Evolutionary conservation across 2,329 filamentous ascomycete genomes (phyloP).

Genomic region (Aspergillus luchuensis): DNA sequence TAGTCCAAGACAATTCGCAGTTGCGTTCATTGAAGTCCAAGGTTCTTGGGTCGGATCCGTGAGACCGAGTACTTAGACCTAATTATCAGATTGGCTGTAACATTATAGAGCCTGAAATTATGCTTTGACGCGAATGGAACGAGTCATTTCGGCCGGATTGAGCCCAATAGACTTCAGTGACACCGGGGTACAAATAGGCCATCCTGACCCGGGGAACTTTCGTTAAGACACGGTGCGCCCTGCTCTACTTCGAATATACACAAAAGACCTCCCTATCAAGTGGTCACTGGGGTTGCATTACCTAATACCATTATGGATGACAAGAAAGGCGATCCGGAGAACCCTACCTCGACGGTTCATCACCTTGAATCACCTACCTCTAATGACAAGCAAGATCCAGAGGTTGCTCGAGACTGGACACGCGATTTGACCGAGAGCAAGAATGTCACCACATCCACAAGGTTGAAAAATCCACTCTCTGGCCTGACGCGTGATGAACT

Average conservation of each 20-base stretch:
- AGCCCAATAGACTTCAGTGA: background rate
- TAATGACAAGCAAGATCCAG: background rate
- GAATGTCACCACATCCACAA: background rate
- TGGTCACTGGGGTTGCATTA: rapidly evolving
- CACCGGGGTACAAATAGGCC: background rate
- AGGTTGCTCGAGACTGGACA: background rate
- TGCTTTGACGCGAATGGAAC: background rate
- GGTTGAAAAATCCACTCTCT: background rate
- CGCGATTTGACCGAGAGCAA: background rate
- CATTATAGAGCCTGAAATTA: background rate
- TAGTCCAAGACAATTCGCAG: background rate
- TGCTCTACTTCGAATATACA: too few relatives aligned
- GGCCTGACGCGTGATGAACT: constrained; percentile 8
- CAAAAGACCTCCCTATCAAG: too few relatives aligned
- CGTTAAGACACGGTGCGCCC: background rate
- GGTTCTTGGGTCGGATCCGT: background rate
- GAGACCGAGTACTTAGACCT: too few relatives aligned
- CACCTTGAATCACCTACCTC: background rate
- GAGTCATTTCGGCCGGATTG: background rate
- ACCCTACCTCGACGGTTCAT: background rate
- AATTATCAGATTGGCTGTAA: background rate
- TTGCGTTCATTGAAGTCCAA: background rate
- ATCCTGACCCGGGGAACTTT: background rate
- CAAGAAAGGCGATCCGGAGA: background rate
- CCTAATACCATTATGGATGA: background rate